Evolutionary conservation across 2,329 filamentous ascomycete genomes (phyloP).

Genomic region (Aureobasidium sp.): DNA sequence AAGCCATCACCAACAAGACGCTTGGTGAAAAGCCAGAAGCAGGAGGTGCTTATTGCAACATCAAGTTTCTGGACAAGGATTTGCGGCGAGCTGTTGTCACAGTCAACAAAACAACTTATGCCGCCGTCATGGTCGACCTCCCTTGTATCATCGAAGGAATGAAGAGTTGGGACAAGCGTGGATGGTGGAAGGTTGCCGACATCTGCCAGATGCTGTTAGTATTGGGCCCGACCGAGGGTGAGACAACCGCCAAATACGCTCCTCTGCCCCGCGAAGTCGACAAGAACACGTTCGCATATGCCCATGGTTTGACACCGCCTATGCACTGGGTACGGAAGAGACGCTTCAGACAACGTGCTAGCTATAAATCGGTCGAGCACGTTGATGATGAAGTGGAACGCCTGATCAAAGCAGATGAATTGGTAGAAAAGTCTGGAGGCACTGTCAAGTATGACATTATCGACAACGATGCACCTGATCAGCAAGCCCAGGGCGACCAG

Average conservation of each 20-base stretch:
- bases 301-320: slow-evolving; percentile 79
- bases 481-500: slow-evolving; percentile 38
- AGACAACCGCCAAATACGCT: slow-evolving; percentile 42
- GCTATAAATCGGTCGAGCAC: slow-evolving; percentile 75
- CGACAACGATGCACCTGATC: slow-evolving; percentile 28
- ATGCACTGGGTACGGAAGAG: slow-evolving; percentile 80
- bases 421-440: slow-evolving; percentile 47
- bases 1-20: slow-evolving; percentile 67
- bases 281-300: slow-evolving; percentile 61
- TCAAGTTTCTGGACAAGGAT: slow-evolving; percentile 72
- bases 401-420: slow-evolving; percentile 61
- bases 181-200: slow-evolving; percentile 83
- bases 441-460: slow-evolving; percentile 46
- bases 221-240: slow-evolving; percentile 57
- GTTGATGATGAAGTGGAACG: slow-evolving; percentile 74
- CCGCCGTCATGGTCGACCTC: slow-evolving; percentile 72
- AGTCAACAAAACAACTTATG: slow-evolving; percentile 64
- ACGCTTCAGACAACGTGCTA: slow-evolving; percentile 75
- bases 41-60: slow-evolving; percentile 68
- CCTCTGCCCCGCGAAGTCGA: slow-evolving; percentile 68
- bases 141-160: slow-evolving; percentile 83
- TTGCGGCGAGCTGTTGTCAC: slow-evolving; percentile 66
- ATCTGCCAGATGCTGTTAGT: slow-evolving; percentile 85
- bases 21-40: slow-evolving; percentile 59
- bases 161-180: slow-evolving; percentile 85